Evolutionary conservation across 768 basidiomycete genomes (phyloP).

Genomic region (Auricularia sp.): DNA sequence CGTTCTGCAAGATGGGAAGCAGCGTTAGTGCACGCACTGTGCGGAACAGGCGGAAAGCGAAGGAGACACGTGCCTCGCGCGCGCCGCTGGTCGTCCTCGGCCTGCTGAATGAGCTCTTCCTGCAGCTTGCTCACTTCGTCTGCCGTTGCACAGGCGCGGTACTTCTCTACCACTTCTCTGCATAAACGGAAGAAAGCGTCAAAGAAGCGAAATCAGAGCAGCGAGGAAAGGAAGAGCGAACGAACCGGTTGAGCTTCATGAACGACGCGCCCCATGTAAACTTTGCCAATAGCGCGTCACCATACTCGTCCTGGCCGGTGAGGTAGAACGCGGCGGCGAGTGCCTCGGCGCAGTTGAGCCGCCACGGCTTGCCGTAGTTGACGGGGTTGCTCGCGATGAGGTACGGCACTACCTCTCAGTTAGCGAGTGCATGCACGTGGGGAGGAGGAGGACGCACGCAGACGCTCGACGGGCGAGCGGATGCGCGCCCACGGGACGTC

Average conservation of each 20-base stretch:
- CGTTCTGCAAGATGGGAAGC: constrained; percentile 2
- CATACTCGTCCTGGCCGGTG: constrained; percentile 75
- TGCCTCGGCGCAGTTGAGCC: constrained; percentile 89
- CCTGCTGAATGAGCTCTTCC: constrained; percentile 57
- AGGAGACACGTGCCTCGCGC: constrained; percentile 32
- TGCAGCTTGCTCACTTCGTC: constrained; percentile 52
- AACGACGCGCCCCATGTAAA: constrained; percentile 94
- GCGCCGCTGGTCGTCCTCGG: constrained; percentile 48
- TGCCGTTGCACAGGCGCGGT: constrained; percentile 58
- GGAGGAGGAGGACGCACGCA: constrained; percentile 46
- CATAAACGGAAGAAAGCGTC: background rate
- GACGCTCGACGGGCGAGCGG: constrained; percentile 81
- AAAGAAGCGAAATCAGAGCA: constrained; percentile 5
- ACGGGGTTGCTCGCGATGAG: constrained; percentile 92
- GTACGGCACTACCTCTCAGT: constrained; percentile 64
- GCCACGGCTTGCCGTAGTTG: constrained; percentile 97
- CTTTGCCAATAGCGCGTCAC: constrained; percentile 61
- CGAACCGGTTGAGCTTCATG: constrained; percentile 72
- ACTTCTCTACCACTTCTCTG: constrained; percentile 60
- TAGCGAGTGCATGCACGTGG: background rate
- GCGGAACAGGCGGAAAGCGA: background rate
- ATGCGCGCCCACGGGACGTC: constrained; percentile 95
- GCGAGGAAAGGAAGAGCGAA: constrained; percentile 4
- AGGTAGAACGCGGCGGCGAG: constrained; percentile 94
- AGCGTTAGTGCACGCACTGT: constrained; percentile 4